phyloP scores from a whole-genome alignment of 1,284 basidiomycete genomes.

The Megacollybia platyphylla region DNA sequence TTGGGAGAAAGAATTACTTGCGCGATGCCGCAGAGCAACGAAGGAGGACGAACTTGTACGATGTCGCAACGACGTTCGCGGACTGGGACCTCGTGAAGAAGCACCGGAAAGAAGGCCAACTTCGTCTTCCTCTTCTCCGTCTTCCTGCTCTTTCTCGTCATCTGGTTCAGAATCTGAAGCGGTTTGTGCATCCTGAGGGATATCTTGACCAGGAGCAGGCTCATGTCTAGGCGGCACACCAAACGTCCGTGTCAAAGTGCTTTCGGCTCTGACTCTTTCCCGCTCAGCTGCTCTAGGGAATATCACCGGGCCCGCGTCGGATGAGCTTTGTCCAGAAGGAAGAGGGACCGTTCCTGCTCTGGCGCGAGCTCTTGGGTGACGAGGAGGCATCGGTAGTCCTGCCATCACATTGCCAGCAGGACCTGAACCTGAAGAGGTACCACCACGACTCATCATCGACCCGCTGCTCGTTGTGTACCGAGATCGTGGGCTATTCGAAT shows the following conservation, averaged over 20 bases:
- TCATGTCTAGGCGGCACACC: conserved; percentile 15
- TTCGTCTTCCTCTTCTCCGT: conserved; percentile 56
- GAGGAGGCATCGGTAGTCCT: conserved; percentile 60
- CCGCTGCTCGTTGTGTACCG: conserved; percentile 14
- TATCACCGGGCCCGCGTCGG: conserved; percentile 22
- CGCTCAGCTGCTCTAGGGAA: conserved; percentile 20
- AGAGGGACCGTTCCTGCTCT: conserved; percentile 38
- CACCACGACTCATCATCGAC: too few relatives aligned
- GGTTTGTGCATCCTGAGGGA: conserved; percentile 9
- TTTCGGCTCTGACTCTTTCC: conserved; percentile 31
- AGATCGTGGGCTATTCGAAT: conserved; percentile 30
- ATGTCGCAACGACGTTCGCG: conserved; percentile 27
- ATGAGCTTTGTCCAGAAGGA: conserved; percentile 22
- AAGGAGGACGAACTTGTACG: conserved; percentile 10
- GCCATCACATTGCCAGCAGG: conserved; percentile 20
- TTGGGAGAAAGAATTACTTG: conserved; percentile 20
- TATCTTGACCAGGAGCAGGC: too few relatives aligned
- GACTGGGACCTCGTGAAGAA: conserved; percentile 33
- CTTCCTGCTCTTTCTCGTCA: conserved; percentile 40
- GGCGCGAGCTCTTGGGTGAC: conserved; percentile 43
- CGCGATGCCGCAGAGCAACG: conserved; percentile 29
- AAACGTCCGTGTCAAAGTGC: conserved; percentile 21
- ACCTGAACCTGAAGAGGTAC: conserved; percentile 7
- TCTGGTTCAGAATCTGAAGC: conserved; percentile 27
- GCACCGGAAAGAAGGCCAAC: conserved; percentile 39